Conservation (phyloP, 164 flowering plant species). For the Umbilicus rupestris region DNA sequence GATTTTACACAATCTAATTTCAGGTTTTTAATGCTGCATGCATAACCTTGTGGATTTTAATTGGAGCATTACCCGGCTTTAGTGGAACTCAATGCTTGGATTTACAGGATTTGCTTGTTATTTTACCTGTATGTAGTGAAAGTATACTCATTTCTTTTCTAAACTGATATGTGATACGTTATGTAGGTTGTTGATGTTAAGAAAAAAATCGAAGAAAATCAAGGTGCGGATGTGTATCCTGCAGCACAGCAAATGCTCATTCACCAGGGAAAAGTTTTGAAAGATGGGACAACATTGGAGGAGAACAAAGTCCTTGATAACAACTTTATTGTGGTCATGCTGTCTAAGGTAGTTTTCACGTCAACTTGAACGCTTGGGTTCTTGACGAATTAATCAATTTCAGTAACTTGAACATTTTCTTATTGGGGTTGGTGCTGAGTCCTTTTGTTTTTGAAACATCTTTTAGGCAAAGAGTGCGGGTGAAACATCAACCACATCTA, state of each 20-base stretch:
- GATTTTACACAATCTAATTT: too few relatives aligned
- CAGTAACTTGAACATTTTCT: background rate
- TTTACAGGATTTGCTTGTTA: background rate
- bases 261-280: constrained; percentile 53
- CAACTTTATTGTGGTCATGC: constrained; percentile 52
- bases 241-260: constrained; percentile 57
- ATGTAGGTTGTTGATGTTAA: constrained; percentile 53
- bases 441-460: background rate
- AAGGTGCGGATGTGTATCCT: constrained; percentile 46
- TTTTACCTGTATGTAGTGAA: background rate
- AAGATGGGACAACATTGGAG: constrained; percentile 40
- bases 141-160: background rate
- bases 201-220: constrained; percentile 39
- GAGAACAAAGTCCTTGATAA: constrained; percentile 50
- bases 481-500: constrained; percentile 35
- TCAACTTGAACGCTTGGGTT: background rate
- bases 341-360: constrained; percentile 34
- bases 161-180: background rate
- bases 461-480: background rate
- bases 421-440: background rate
- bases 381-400: background rate
- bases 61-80: too few relatives aligned
- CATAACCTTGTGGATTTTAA: too few relatives aligned
- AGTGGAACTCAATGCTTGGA: too few relatives aligned
- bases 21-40: too few relatives aligned